Base-by-base conservation (phyloP, 2,329 filamentous ascomycete genomes). In the Huntiella moniliformis region DNA sequence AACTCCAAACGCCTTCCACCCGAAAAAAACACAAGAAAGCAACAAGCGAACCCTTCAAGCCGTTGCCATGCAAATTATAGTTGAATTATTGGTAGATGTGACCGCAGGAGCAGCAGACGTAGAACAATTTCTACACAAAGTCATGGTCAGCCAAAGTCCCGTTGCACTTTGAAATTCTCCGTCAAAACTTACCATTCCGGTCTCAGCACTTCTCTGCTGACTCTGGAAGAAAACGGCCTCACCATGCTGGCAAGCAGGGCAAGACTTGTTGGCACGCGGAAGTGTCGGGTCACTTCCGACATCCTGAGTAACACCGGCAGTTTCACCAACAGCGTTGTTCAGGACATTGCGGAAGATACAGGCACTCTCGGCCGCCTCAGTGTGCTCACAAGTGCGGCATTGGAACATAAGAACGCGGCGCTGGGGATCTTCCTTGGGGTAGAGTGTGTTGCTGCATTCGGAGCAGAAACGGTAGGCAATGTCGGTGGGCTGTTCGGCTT, bases 201-300 rank as follows among this genome's bases (percentile, higher is more conserved):
- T 98, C 63, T 96, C 87, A 42, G 85, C 84, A 54, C 82, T 94
- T 63, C 91, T 82, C 67, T 96, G 87, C 61, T 98, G 91, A 51
- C 87, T 95, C 67, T 98, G 91, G 69, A 98, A 98, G 67, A 94
- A 98, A 50, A 98, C 92, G 39, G 87, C 86, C 65, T 96, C 87
- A 55, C 77, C 76, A 61, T 91, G 82, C 53, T 74, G 72, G 69
- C 92, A 98, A 54, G 70, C 73, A 44, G 86, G 85, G 66, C 91
- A 98, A 50, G 73, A 72, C 64, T 82, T 85, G 60, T 85, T 83
- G 56, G 85, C 79, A 57, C 87, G 80, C 53, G 91, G 91, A 61
- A 96, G 82, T 77, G 92, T 98, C 64, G 91, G 91, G 73, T 98
- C 91, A 58, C 84, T 87, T 59, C 81, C 85, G 57, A 98, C 87